Conservation (phyloP, 192 early-diverging fungal species). For the Globomyces pollinis-pini region DNA sequence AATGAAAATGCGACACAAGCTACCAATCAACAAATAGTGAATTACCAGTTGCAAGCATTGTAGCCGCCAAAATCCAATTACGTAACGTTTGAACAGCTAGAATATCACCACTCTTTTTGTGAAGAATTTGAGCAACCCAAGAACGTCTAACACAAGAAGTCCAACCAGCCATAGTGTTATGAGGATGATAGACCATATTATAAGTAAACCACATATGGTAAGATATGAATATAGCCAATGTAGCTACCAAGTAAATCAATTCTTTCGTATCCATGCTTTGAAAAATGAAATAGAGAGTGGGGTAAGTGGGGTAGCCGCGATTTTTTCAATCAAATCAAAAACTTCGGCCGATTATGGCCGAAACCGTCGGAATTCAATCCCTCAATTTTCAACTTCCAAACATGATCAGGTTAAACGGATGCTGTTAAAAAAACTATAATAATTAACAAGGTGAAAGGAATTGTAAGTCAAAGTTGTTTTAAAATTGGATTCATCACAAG, state of each 20-base stretch:
- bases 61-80: slow-evolving; percentile 16
- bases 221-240: not conserved
- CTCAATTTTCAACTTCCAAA: too few relatives aligned
- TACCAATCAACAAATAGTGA: too few relatives aligned
- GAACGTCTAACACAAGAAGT: not conserved
- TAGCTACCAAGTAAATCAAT: not conserved
- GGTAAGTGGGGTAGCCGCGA: too few relatives aligned
- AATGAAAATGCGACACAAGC: not conserved
- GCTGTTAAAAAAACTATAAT: too few relatives aligned
- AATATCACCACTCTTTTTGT: slow-evolving; percentile 12
- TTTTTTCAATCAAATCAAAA: too few relatives aligned
- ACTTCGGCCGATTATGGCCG: too few relatives aligned
- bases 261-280: not conserved
- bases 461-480: too few relatives aligned
- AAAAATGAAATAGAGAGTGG: not conserved
- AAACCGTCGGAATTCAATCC: too few relatives aligned
- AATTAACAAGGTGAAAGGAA: too few relatives aligned
- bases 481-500: too few relatives aligned
- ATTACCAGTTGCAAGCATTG: slow-evolving; percentile 10
- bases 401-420: too few relatives aligned
- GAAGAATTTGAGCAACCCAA: slow-evolving; percentile 4
- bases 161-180: not conserved
- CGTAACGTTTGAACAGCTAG: slow-evolving; percentile 18
- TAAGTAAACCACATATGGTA: slow-evolving; percentile 7
- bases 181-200: not conserved